Evolutionary conservation across 441 rosid species (phyloP), one percentile per base, ranked within the genome.

Genomic region (Eutrema salsugineum): DNA sequence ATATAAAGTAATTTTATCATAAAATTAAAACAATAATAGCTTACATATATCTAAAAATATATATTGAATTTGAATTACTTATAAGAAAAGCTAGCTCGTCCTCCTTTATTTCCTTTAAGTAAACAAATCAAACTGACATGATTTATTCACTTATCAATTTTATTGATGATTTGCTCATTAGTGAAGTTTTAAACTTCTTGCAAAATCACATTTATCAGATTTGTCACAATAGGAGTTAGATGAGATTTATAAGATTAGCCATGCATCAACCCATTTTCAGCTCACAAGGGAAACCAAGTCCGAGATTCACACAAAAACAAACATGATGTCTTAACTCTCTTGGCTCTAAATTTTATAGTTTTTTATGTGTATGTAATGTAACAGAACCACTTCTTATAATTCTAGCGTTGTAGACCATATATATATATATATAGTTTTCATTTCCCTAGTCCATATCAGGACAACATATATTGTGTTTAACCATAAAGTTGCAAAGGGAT

Each of bases 361-460:
- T 30, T n/a, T 33, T 32, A 0, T 12, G 43, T 51, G 27, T 6
- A 42, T 42, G 9, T 32, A 35, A 24, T 46, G 8, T 46, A 57
- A 48, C 38, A 66, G 15, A 57, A 46, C n/a, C 50, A 40, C 19
- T 19, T 57, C 47, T 46, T 48, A 24, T 43, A 68, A 16, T 51
- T 40, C 48, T 38, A 16, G 47, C 35, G 19, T 51, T 15, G 20
- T 50, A 43, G 17, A 54, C 63, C 63, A 67, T 74, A 67, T 73
- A 66, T 60, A 7, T 70, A 47, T 16, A 5, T 60, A n/a, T 58
- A 48, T 33, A 59, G 30, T 66, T 39, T 57, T 40, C 46, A 16
- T 49, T 49, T 51, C 35, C 22, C 68, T 15, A 22, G 14, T 20
- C 56, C 46, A 7, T 20, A 54, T 63, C 40, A 59, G 40, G 43